A percentile compares a stretch with the other conserved stretches of the same genome.
phyloP scores from a whole-genome alignment of 2,329 filamentous ascomycete species.

The Coniochaeta hoffmannii region DNA sequence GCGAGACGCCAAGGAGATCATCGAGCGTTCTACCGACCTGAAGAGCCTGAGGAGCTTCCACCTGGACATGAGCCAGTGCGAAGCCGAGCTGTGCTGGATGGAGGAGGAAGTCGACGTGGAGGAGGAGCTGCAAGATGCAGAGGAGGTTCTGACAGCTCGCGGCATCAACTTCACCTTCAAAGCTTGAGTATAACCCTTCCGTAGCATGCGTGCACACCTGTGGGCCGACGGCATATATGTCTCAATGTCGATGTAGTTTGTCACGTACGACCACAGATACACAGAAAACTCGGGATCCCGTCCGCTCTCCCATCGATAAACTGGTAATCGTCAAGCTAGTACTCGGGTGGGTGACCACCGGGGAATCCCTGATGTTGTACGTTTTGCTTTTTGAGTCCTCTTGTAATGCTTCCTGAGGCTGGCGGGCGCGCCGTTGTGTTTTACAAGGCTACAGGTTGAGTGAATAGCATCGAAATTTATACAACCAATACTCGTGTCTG shows the following conservation, averaged over 20 bases:
- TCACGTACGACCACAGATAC: not conserved
- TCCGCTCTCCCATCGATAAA: not conserved
- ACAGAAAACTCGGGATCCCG: not conserved
- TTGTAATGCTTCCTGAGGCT: too few species aligned
- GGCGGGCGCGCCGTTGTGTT: too few species aligned
- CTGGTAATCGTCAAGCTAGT: not conserved
- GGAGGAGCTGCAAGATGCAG: not conserved
- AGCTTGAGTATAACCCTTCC: too few species aligned
- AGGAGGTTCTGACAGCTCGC: not conserved
- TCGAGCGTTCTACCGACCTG: not conserved
- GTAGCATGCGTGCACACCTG: too few species aligned
- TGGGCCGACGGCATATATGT: too few species aligned
- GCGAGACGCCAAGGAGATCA: not conserved
- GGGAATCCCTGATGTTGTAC: not conserved
- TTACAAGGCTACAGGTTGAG: too few species aligned
- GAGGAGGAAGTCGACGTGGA: not conserved
- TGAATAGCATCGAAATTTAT: too few species aligned
- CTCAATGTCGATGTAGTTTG: too few species aligned
- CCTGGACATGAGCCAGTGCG: not conserved
- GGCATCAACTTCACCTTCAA: not conserved
- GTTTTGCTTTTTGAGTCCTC: not conserved
- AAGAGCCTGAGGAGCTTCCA: not conserved
- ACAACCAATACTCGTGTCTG: too few species aligned
- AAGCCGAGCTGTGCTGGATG: not conserved
- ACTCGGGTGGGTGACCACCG: not conserved